Conservation (phyloP, 495 filamentous ascomycete genomes). For the Podospora comata region DNA sequence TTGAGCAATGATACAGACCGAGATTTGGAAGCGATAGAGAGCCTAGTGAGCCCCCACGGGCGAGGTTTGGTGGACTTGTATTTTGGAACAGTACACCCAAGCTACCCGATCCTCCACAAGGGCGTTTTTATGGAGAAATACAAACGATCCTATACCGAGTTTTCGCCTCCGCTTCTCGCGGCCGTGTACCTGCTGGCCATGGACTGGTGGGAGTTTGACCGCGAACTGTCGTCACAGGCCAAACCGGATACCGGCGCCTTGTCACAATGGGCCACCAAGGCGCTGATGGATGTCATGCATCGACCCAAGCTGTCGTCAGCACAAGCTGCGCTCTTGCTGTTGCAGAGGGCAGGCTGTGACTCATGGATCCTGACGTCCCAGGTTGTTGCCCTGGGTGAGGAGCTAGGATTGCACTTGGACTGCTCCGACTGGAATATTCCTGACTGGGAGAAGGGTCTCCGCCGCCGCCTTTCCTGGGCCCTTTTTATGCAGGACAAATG, state of each 20-base stretch:
- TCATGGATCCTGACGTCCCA: slow-evolving; percentile 70
- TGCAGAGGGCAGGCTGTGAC: slow-evolving; percentile 58
- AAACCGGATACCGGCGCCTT: slow-evolving; percentile 62
- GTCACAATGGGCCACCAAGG: slow-evolving; percentile 61
- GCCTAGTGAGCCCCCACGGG: slow-evolving; percentile 66
- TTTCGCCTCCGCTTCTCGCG: slow-evolving; percentile 68
- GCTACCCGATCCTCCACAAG: slow-evolving; percentile 74
- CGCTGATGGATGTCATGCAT: slow-evolving; percentile 61
- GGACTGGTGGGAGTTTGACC: slow-evolving; percentile 66
- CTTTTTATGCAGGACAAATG: slow-evolving; percentile 77
- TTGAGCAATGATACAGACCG: slow-evolving; percentile 46
- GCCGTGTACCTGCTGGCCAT: slow-evolving; percentile 74
- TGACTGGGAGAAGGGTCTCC: slow-evolving; percentile 65
- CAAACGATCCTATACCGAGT: slow-evolving; percentile 55
- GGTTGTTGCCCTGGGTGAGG: slow-evolving; percentile 62
- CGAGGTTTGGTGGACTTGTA: slow-evolving; percentile 66
- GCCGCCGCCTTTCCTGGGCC: slow-evolving; percentile 69
- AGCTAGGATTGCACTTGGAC: slow-evolving; percentile 69
- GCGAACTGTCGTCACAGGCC: slow-evolving; percentile 45
- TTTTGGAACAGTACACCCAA: slow-evolving; percentile 71
- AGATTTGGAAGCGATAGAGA: slow-evolving; percentile 63
- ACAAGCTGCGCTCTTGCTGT: slow-evolving; percentile 70
- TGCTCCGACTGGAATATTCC: slow-evolving; percentile 69
- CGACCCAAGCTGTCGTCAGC: slow-evolving; percentile 71
- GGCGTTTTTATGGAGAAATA: slow-evolving; percentile 70